These are phyloP conservation scores for Carex sylvatica DNA, from an alignment of 202 grass and related monocot species.

Conservation along the genomic window DNA sequence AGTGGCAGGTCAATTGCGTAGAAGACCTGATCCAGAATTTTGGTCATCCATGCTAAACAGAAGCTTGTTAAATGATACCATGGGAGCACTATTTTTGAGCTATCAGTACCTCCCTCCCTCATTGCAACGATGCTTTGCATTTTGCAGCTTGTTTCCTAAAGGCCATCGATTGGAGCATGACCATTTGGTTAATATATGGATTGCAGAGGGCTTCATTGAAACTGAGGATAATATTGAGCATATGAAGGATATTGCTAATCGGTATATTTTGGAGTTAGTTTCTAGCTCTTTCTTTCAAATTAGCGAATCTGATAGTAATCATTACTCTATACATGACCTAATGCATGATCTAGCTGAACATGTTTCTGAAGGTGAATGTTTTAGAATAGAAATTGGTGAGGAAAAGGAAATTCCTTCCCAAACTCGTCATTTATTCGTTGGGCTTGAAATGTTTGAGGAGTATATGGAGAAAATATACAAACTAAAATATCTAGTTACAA, in stretches of 20 bases:
- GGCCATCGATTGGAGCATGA: background rate
- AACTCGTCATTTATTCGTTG: slow-evolving; percentile 4
- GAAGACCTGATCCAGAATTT: background rate
- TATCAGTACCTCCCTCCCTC: slow-evolving; percentile 28
- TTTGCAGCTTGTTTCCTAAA: slow-evolving; percentile 29
- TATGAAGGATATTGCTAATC: slow-evolving; percentile 8
- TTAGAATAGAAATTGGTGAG: background rate
- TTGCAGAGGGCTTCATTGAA: slow-evolving; percentile 36
- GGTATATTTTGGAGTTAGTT: slow-evolving; percentile 18
- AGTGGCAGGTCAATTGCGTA: background rate
- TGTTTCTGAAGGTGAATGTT: slow-evolving; percentile 15
- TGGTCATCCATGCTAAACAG: slow-evolving; percentile 16
- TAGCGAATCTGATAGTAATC: background rate
- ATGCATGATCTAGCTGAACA: slow-evolving; percentile 2
- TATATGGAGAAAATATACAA: slow-evolving; percentile 16
- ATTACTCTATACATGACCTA: slow-evolving; percentile 2
- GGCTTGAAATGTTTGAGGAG: background rate
- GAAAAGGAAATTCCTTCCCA: background rate
- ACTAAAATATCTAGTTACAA: background rate
- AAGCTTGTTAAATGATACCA: slow-evolving; percentile 22
- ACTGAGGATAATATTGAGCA: background rate
- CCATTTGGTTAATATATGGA: slow-evolving; percentile 29
- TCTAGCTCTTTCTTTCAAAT: slow-evolving; percentile 21
- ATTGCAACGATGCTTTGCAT: slow-evolving; percentile 36
- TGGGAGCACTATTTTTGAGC: slow-evolving; percentile 35